Base-by-base conservation (phyloP, 2,329 filamentous ascomycete species). In the Fusarium sterilihyphosum region DNA sequence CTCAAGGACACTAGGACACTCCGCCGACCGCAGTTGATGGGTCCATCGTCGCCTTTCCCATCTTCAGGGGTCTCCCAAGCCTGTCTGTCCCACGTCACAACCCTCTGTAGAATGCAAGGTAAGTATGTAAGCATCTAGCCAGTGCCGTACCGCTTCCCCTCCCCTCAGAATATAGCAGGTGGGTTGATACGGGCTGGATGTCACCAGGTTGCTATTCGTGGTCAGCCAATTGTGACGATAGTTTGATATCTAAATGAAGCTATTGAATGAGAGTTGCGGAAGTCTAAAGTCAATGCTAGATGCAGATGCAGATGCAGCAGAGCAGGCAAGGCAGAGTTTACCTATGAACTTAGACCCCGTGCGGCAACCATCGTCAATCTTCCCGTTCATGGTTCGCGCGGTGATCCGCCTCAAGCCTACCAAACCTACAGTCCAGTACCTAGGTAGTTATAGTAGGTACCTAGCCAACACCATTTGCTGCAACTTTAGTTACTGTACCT, bases 1-100 rank as follows among this genome's bases (percentile, higher is more conserved):
- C 50, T 53, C 52, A 61, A 54, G 50, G 50, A 68, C 56, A 59
- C 67, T 65, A 54, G 50, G 50, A 68, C 56, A 59, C 67, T 65
- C 47, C 66, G 31, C 52, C 52, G 40, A 65, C 72, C 57, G 67
- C 60, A 69, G 67, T 65, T 40, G 47, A 72, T 68, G 57, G 62
- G 58, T 37, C 70, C 62, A 71, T 56, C 50, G 26, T 57, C 41
- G 56, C 35, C 24, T 54, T 62, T 71, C 37, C 35, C 67, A 63
- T 56, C 47, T 59, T 49, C 72, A 74, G 71, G 72, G 72, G 71
- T 73, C 72, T 66, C 47, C 49, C 60, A 62, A 62, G 65, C 47
- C 67, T 65, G 46, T 67, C 67, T 65, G 46, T 67, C 67, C 40
- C 68, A 61, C 68, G 61, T 73, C 71, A 63, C 63, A 43, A 73